Evolutionary conservation across 805 yeast species (phyloP), one percentile per base, ranked within the genome.

Genomic region (Saccharomycopsis oosterbeekiorum): DNA sequence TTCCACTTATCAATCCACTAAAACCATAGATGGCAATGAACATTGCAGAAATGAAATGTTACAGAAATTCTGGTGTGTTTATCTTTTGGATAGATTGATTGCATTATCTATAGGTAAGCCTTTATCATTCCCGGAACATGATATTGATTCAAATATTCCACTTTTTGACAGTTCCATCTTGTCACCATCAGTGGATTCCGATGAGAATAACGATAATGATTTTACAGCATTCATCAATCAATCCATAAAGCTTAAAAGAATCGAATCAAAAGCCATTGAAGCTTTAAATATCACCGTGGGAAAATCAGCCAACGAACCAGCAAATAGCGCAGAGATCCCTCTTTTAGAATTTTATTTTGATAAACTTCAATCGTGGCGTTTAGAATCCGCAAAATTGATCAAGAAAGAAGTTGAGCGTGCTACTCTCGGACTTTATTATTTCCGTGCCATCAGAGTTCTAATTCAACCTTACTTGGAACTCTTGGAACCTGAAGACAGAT

Each of bases 401-500:
- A 63, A 74, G 56, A 65, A 73, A 56, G 83, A 80, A 50, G 78
- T 81, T 61, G 86, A 84, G 67, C 81, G 80, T 66, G 86, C 83
- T 67, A 83, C 86, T 3, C 68, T 84, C 57, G 77, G 82, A 67
- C 71, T 83, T 26, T 83, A 83, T 65, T 84, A 84, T 67, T 82
- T 82, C 67, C 74, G 85, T 51, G 78, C 87, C 1, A 84, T 84
- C 6, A 73, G 89, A 63, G 70, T 82, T 56, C 70, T 84, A 63
- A 78, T 84, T 59, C 88, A 84, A 67, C 89, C 89, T 11, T 84
- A 81, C 68, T 68, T 84, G 61, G 88, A 84, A 67, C 70, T 83
- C 5, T 70, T 84, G 66, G 82, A 81, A 62, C 88, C 88, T 4
- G 81, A 80, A 67, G 84, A 83, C 68, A 74, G 80, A 56, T 71